Conservation (phyloP, 2,329 filamentous ascomycete species). For the Microcyclospora tardicrescens region DNA sequence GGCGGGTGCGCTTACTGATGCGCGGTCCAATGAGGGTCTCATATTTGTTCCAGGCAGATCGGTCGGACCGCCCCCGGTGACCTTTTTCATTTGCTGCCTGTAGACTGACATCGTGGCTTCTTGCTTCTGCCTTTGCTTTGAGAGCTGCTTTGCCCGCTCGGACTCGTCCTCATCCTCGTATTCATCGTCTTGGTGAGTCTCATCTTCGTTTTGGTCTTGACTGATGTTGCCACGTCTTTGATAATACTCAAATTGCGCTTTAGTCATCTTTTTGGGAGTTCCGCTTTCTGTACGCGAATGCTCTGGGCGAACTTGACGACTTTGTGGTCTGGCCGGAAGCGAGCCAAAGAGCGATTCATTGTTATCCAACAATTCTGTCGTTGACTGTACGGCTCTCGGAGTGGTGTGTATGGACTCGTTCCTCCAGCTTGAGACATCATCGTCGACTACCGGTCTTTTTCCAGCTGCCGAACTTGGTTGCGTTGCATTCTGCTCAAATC, state of each 20-base stretch:
- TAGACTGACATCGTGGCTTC: slow-evolving; percentile 84
- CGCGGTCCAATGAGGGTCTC: slow-evolving; percentile 44
- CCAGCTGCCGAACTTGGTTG: slow-evolving; percentile 15
- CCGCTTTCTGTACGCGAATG: slow-evolving; percentile 13
- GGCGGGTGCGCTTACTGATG: slow-evolving; percentile 23
- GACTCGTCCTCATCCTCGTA: slow-evolving; percentile 63
- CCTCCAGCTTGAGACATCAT: slow-evolving; percentile 8
- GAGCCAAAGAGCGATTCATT: slow-evolving; percentile 19
- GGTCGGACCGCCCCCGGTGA: slow-evolving; percentile 58
- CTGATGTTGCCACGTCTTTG: slow-evolving; percentile 49
- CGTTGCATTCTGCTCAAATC: slow-evolving; percentile 10
- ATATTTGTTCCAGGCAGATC: slow-evolving; percentile 28
- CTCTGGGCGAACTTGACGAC: slow-evolving; percentile 17
- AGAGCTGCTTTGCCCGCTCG: slow-evolving; percentile 59
- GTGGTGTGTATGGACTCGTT: slow-evolving; percentile 14
- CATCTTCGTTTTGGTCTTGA: slow-evolving; percentile 21
- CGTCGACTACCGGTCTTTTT: slow-evolving; percentile 9
- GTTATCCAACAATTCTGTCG: slow-evolving; percentile 1
- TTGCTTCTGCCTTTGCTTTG: slow-evolving; percentile 71
- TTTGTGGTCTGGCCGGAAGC: slow-evolving; percentile 21
- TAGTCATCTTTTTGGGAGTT: slow-evolving; percentile 66
- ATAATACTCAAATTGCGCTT: slow-evolving; percentile 70
- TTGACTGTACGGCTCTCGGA: slow-evolving; percentile 8
- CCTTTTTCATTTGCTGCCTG: slow-evolving; percentile 92
- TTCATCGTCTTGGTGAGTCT: slow-evolving; percentile 44